phyloP scores from a whole-genome alignment of 768 basidiomycete species.

The Symmetrospora coprosmae region DNA sequence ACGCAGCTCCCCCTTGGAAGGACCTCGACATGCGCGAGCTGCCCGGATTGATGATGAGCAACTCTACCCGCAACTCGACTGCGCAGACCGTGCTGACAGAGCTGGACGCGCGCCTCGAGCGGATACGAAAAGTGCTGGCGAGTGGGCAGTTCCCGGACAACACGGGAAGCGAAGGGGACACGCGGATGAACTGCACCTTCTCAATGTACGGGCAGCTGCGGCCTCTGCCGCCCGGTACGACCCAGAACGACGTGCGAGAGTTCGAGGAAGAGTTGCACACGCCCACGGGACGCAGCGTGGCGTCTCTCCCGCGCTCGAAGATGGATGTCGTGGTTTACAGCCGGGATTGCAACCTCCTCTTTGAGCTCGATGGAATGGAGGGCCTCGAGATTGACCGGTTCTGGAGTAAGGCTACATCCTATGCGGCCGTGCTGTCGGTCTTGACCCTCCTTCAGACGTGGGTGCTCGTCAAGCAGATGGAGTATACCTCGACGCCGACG shows the following conservation, averaged over 20 bases:
- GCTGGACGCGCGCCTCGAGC: conserved; percentile 15
- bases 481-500: conserved; percentile 16
- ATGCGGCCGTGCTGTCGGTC: conserved; percentile 20
- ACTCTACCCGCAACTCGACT: neutral
- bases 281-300: conserved; percentile 22
- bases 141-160: neutral
- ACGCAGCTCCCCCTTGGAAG: conserved; percentile 21
- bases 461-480: conserved; percentile 30
- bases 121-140: neutral
- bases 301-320: neutral
- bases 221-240: conserved; percentile 17
- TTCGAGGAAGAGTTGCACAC: conserved; percentile 26
- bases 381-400: conserved; percentile 19
- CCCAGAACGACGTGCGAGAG: conserved; percentile 19
- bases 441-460: conserved; percentile 15
- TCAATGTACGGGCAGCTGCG: conserved; percentile 27
- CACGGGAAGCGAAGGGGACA: conserved; percentile 2
- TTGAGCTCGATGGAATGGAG: conserved; percentile 18
- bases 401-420: conserved; percentile 24
- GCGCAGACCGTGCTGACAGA: conserved; percentile 10
- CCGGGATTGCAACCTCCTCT: conserved; percentile 27
- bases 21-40: conserved; percentile 9
- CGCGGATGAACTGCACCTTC: conserved; percentile 25
- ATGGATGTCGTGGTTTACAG: conserved; percentile 27
- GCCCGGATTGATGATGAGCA: conserved; percentile 2